Evolutionary conservation across 176 grass and related monocot species (phyloP), one percentile per base, ranked within the genome.

Genomic region (Eragrostis nindensis): DNA sequence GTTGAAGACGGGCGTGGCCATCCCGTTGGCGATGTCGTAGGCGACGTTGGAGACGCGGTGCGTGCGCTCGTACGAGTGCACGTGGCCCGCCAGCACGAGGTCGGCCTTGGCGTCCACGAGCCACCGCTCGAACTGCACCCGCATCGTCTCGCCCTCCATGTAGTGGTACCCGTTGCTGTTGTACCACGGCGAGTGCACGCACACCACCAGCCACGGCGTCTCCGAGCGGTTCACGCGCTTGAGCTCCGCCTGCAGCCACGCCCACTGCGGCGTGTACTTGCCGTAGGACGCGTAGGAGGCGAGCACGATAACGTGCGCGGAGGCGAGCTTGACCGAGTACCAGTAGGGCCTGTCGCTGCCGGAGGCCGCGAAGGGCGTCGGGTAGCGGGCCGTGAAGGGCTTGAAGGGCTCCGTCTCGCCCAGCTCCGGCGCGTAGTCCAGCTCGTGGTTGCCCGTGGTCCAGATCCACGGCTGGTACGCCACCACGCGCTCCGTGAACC

Each of bases 381-480:
- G 91, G 64, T 87, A 89, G 4, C 87, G 82, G 76, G 87, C 52
- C 0, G 30, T 76, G 84, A 81, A 89, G 0, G 86, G 89, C 75
- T 94, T 94, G 85, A 85, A 94, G 1, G 89, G 89, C 25, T 1
- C 21, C 29, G 43, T 89, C 80, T 94, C 92, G n/a, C 89, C 86
- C 50, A 94, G 83, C 54, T 80, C 72, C 45, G 89, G 86, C n/a
- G 62, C 84, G 63, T 75, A 94, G 67, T 94, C 92, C 1, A 94
- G 14, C 67, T 94, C 92, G 22, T 94, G 92, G 74, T 94, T 94
- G 53, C 92, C 89, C 18, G 76, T 47, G 2, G 86, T 89, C 89
- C 89, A 94, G 83, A 94, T 85, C 92, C 92, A 89, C 8, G 89
- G 89, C 77, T 94, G 92, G 71, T 95, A 91, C 11, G 89, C 92